Base-by-base conservation (phyloP, 2,329 filamentous ascomycete genomes). In the Podosphaera fusca region DNA sequence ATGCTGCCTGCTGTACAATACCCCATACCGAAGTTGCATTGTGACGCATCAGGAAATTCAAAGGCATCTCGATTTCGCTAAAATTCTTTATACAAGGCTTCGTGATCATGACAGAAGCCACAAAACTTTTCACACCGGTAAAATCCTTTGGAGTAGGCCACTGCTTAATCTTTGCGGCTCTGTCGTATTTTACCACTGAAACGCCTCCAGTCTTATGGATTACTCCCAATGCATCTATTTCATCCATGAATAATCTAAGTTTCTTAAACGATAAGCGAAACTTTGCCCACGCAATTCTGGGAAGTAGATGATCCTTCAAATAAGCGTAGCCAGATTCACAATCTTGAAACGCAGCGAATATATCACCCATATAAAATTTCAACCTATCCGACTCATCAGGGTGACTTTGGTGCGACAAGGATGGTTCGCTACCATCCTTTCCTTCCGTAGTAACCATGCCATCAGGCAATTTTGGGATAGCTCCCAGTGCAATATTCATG, bases 401-500 rank as follows among this genome's bases (percentile, higher is more conserved):
- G 21, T 2, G 5, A 31, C 30, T 51, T 31, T 33, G 30, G 30
- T 51, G 21, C 9, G 9, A 33, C 21, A 51, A 8, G 31, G 29
- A 51, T 30, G 47, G 47, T 33, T 51, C 47, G 30, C 47, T 51
- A 12, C 47, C 30, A 30, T 33, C 21, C 33, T 30, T 51, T 51
- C 47, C 47, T 31, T 51, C 50, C 29, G 34, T 14, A 36, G 50
- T 52, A 35, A 52, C 9, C 50, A 34, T 35, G 30, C 50, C 50
- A 52, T 52, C 50, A 6, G 50, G 50, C 30, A 52, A 35, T 30
- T 52, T 52, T 29, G 50, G 50, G 33, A 52, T 52, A 14, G 30
- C 50, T 52, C 30, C 50, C 6, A 52, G 33, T 36, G 50, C 50
- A 52, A 52, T 52, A 52, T 36, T 52, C 50, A 52, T 52, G 33